These are phyloP conservation scores for Cordyceps cateniannulata DNA, from an alignment of 2,329 filamentous ascomycete species.

Conservation along the genomic window DNA sequence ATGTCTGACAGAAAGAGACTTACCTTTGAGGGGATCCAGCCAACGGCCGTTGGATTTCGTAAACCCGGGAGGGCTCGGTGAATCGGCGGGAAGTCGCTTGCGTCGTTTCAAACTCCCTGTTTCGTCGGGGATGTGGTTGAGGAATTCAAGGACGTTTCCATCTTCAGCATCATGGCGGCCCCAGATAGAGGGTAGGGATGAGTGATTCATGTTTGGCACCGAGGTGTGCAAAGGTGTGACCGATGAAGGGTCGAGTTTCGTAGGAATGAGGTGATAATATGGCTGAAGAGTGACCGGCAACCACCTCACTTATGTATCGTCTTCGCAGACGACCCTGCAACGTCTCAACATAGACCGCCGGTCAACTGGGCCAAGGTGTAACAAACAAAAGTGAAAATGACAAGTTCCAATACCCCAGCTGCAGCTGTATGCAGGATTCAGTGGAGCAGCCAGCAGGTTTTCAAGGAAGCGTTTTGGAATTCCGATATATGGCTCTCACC, in stretches of 20 bases:
- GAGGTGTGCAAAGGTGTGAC: not conserved
- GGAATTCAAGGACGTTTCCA: constrained; percentile 26
- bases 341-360: not conserved
- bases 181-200: constrained; percentile 22
- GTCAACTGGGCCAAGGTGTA: not conserved
- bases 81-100: constrained; percentile 1
- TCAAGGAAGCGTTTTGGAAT: not conserved
- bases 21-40: constrained; percentile 12
- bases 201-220: not conserved
- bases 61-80: constrained; percentile 8
- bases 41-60: constrained; percentile 10
- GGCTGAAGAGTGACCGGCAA: not conserved
- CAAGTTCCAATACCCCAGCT: not conserved
- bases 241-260: not conserved
- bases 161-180: constrained; percentile 31
- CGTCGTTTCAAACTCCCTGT: constrained; percentile 4
- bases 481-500: not conserved
- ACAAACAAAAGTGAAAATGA: not conserved
- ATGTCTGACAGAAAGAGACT: not conserved
- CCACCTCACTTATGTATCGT: not conserved
- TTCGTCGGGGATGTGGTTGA: constrained; percentile 23
- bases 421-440: constrained; percentile 2
- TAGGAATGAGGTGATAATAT: not conserved
- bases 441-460: constrained; percentile 2
- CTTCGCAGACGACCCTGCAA: not conserved